These are phyloP conservation scores for Coemansia sp. DNA, from an alignment of 192 early-diverging fungal species.

Conservation along the genomic window DNA sequence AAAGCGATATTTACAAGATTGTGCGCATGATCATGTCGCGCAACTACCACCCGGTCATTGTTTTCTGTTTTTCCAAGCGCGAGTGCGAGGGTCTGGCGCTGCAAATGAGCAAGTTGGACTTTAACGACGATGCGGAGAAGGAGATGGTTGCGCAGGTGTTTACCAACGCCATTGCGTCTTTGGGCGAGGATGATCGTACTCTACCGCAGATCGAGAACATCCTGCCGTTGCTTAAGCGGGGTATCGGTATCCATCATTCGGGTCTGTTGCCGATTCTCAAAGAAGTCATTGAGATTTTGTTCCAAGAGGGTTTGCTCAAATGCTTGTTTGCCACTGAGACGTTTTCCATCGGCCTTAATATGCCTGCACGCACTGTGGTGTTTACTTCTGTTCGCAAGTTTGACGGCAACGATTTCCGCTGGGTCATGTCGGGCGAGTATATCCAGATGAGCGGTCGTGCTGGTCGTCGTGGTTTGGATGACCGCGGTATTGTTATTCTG, in stretches of 20 bases:
- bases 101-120: constrained; percentile 89
- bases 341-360: constrained; percentile 98
- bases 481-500: constrained; percentile 94
- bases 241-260: constrained; percentile 97
- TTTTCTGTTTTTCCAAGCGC: constrained; percentile 92
- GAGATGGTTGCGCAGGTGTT: constrained; percentile 83
- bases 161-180: constrained; percentile 78
- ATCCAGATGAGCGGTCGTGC: constrained; percentile 99
- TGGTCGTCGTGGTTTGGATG: constrained; percentile 94
- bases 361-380: constrained; percentile 98
- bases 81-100: constrained; percentile 92
- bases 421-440: constrained; percentile 91
- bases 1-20: constrained; percentile 86
- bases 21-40: constrained; percentile 93
- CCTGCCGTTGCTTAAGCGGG: constrained; percentile 84
- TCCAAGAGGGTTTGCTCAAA: constrained; percentile 95
- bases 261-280: constrained; percentile 95
- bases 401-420: constrained; percentile 85
- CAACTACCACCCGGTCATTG: constrained; percentile 98
- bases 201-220: constrained; percentile 93
- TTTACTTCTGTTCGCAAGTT: constrained; percentile 92
- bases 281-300: constrained; percentile 96
- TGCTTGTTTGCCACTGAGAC: constrained; percentile 99
- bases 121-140: constrained; percentile 83
- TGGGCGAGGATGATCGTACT: constrained; percentile 86